These are phyloP conservation scores for Ilyonectria mors-panacis DNA, from an alignment of 2,329 filamentous ascomycete species.

Conservation along the genomic window DNA sequence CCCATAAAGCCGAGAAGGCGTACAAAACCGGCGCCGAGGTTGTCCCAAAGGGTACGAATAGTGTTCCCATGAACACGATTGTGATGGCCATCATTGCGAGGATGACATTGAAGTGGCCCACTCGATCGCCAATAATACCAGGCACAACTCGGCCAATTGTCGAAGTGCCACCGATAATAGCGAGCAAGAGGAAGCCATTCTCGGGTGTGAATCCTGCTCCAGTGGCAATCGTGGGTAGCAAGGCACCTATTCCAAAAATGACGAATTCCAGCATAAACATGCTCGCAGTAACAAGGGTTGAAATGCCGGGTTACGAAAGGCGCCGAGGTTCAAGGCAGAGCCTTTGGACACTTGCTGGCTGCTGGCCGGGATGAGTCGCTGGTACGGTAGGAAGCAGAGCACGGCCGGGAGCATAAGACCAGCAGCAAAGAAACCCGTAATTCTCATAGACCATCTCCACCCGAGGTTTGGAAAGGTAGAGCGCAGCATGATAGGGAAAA, in stretches of 20 bases:
- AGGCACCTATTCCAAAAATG: conserved; percentile 62
- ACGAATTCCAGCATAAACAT: conserved; percentile 65
- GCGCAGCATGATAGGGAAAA: conserved; percentile 54
- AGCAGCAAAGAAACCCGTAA: conserved; percentile 49
- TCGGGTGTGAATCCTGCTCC: conserved; percentile 52
- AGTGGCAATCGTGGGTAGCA: conserved; percentile 63
- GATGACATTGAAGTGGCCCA: conserved; percentile 61
- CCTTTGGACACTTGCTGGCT: conserved; percentile 33
- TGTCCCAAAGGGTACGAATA: conserved; percentile 63
- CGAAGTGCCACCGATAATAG: conserved; percentile 60
- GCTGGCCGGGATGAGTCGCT: conserved; percentile 29
- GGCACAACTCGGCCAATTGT: conserved; percentile 60
- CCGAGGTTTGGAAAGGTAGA: conserved; percentile 48
- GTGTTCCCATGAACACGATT: conserved; percentile 56
- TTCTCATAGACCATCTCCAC: conserved; percentile 54
- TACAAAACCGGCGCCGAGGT: conserved; percentile 57
- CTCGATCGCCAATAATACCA: conserved; percentile 58
- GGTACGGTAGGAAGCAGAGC: conserved; percentile 55
- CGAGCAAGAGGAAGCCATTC: conserved; percentile 60
- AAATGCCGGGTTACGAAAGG: conserved; percentile 61
- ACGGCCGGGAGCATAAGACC: conserved; percentile 47
- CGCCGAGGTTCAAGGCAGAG: conserved; percentile 54
- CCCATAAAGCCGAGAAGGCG: conserved; percentile 61
- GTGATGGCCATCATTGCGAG: conserved; percentile 50
- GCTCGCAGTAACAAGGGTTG: conserved; percentile 57